Conservation (phyloP, 225 moss, liverwort and hornwort genomes). For the Sphagnum tenellum region DNA sequence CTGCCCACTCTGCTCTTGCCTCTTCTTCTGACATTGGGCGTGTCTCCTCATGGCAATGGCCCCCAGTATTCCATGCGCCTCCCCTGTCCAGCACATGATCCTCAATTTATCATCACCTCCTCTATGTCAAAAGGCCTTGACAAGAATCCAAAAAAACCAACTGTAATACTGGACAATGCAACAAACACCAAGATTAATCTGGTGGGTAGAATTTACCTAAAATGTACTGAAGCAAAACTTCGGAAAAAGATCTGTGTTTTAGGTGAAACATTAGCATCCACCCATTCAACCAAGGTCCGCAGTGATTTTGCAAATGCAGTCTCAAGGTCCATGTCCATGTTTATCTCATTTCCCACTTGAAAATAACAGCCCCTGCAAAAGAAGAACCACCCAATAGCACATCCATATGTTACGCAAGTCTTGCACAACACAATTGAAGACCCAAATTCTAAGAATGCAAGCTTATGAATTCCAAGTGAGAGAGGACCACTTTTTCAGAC, state of each 20-base stretch:
- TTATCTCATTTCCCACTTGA: constrained; percentile 15
- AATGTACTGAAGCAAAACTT: constrained; percentile 72
- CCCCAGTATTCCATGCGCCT: constrained; percentile 75
- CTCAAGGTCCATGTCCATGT: constrained; percentile 35
- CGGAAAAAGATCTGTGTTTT: constrained; percentile 65
- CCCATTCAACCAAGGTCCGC: constrained; percentile 41
- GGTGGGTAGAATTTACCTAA: constrained; percentile 27
- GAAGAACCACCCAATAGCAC: too few species aligned
- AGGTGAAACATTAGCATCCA: constrained; percentile 29
- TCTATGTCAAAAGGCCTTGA: too few species aligned
- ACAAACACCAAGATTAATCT: too few species aligned
- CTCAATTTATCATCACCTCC: too few species aligned
- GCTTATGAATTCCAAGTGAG: too few species aligned
- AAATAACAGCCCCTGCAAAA: constrained; percentile 53
- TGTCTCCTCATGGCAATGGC: constrained; percentile 5
- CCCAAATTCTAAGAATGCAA: too few species aligned
- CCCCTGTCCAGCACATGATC: constrained; percentile 23
- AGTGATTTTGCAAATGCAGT: constrained; percentile 47
- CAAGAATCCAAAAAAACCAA: background rate
- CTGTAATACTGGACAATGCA: background rate
- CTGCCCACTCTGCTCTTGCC: too few species aligned
- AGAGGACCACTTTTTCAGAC: too few species aligned
- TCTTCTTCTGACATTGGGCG: too few species aligned
- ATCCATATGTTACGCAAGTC: too few species aligned
- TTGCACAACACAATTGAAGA: too few species aligned